Base-by-base conservation (phyloP, 306 rosid genomes). In the Gillenia trifoliata region DNA sequence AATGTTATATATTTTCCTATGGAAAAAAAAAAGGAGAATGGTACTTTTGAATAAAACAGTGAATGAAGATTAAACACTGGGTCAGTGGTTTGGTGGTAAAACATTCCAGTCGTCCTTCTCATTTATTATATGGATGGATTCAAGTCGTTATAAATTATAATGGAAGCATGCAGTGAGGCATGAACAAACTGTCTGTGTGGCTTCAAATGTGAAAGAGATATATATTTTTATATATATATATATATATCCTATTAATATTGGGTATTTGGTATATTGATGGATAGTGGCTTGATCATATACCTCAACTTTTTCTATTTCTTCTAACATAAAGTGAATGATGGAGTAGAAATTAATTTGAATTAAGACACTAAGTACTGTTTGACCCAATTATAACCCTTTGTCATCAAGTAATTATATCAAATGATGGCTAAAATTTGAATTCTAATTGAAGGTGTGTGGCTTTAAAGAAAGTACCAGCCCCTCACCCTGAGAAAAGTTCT, bases 371-470 rank as follows among this genome's bases (percentile, higher is more conserved):
- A 68, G 77, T 49, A 73, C 77, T 43, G 40, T 61, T 77, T 67
- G 54, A 66, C 47, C 79, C 63, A 29, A 59, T 62, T 62, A 30
- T 65, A 22, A 47, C n/a, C 34, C 23, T 20, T 79, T 47, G 17
- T 40, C 45, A 29, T 40, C 45, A 23, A 45, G 33, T 66, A 47
- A 74, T 56, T 68, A 45, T 66, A 25, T 45, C 9, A 13, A 78
- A 74, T 74, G 70, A 78, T 70, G 50, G 30, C 56, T 41, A 31
- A 23, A 29, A 45, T 78, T 78, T 74, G 50, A 82, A 72, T 74
- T 75, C 68, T 64, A 77, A 52, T 17, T 71, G 12, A 54, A 54
- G 25, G 4, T n/a, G 23, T n/a, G 6, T 63, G 73, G 49, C 68
- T 78, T 28, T 5, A 72, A 72, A 30, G 20, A n/a, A 55, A 31